A percentile compares a stretch with the other conserved stretches of the same genome.
Evolutionary conservation across 176 grass and related monocot genomes (phyloP).

Genomic region (Secale cereale): DNA sequence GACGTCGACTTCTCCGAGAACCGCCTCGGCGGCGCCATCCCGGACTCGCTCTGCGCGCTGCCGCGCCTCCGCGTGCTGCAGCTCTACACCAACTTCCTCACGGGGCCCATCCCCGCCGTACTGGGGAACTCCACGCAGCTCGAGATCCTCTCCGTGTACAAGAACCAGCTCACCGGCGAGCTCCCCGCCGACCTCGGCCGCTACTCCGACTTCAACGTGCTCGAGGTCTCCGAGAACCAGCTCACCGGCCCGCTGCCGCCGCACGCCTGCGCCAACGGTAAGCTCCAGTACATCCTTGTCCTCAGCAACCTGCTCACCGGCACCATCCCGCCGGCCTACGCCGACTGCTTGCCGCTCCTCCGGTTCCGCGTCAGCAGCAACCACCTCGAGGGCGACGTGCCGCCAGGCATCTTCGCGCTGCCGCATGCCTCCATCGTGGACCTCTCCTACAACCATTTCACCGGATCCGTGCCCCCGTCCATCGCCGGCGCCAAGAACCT

Average conservation of each 20-base stretch:
- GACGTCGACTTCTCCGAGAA: constrained; percentile 94
- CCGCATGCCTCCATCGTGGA: constrained; percentile 80
- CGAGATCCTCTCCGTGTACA: constrained; percentile 68
- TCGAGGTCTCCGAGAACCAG: constrained; percentile 91
- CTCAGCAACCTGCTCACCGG: constrained; percentile 78
- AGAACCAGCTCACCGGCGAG: constrained; percentile 73
- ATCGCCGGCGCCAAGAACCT: constrained; percentile 61
- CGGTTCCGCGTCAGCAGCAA: constrained; percentile 82
- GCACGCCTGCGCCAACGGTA: constrained; percentile 39
- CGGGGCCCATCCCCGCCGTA: constrained; percentile 57
- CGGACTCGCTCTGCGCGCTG: constrained; percentile 46
- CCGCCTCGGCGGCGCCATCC: constrained; percentile 56
- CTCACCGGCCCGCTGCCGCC: constrained; percentile 61
- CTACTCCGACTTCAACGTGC: constrained; percentile 57
- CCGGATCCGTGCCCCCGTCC: constrained; percentile 36
- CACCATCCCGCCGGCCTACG: constrained; percentile 54
- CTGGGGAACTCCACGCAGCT: constrained; percentile 81
- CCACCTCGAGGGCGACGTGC: constrained; percentile 52
- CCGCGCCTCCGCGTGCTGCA: constrained; percentile 60
- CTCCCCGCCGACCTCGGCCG: constrained; percentile 63
- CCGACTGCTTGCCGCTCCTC: constrained; percentile 47
- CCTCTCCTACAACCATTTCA: constrained; percentile 70
- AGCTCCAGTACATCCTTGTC: constrained; percentile 80
- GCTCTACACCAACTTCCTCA: constrained; percentile 68
- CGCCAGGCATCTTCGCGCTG: constrained; percentile 62